phyloP scores from a whole-genome alignment of 2,329 filamentous ascomycete species.

The Bipolaris cookei region DNA sequence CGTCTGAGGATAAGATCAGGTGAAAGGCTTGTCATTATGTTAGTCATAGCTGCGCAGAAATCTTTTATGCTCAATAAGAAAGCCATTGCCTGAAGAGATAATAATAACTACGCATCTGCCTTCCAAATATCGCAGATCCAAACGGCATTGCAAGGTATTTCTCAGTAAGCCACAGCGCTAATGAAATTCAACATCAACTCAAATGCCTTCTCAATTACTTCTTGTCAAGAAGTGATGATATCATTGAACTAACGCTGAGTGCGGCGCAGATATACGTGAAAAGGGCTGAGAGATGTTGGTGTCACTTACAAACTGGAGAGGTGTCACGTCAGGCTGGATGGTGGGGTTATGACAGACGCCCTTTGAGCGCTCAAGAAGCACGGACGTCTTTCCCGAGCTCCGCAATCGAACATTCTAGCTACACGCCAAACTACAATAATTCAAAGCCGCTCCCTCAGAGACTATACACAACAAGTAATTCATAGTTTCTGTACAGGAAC shows the following conservation, averaged over 20 bases:
- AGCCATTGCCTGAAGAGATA: not conserved
- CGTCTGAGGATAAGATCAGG: not conserved
- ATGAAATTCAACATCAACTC: not conserved
- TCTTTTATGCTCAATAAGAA: not conserved
- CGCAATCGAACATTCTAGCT: slow-evolving; percentile 48
- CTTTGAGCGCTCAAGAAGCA: slow-evolving; percentile 36
- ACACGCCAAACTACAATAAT: slow-evolving; percentile 42
- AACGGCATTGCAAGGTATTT: not conserved
- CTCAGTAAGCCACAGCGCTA: not conserved
- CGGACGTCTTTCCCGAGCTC: slow-evolving; percentile 20
- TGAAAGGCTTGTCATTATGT: not conserved
- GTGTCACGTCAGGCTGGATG: slow-evolving; percentile 11
- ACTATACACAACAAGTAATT: slow-evolving; percentile 22
- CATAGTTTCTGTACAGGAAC: slow-evolving; percentile 5
- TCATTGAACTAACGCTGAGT: not conserved
- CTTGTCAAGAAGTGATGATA: no score
- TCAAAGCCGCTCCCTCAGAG: slow-evolving; percentile 37
- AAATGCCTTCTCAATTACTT: not conserved
- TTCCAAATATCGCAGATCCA: not conserved
- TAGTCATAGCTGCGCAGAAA: not conserved
- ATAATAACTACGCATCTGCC: not conserved
- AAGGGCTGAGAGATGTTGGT: slow-evolving; percentile 12
- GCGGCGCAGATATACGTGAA: not conserved
- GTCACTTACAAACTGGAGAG: slow-evolving; percentile 14
- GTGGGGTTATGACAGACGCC: slow-evolving; percentile 27